Conservation (phyloP, 2,329 filamentous ascomycete genomes). For the Phialophora verrucosa region DNA sequence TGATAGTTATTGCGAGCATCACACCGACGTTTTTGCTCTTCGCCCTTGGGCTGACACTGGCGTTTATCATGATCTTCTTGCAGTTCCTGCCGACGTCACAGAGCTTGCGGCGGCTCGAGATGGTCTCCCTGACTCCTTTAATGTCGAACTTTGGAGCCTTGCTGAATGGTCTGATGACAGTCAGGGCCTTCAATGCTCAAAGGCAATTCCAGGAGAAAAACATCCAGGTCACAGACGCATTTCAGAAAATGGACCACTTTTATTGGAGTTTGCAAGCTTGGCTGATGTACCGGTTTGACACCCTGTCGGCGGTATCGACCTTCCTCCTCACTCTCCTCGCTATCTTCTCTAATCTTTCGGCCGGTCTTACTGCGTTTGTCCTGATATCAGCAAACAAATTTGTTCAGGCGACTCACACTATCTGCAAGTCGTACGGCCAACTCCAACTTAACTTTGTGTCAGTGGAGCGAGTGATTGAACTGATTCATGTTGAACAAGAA, state of each 20-base stretch:
- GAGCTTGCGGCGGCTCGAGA: conserved; percentile 80
- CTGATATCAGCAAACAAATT: conserved; percentile 70
- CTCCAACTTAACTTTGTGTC: conserved; percentile 92
- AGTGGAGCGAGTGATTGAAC: conserved; percentile 82
- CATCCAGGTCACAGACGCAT: conserved; percentile 80
- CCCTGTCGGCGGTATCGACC: conserved; percentile 73
- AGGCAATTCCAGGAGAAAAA: conserved; percentile 79
- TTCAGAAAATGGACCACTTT: conserved; percentile 95
- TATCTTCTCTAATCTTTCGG: conserved; percentile 73
- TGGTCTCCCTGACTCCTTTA: conserved; percentile 84
- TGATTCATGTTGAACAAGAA: conserved; percentile 80
- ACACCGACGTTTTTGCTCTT: conserved; percentile 79
- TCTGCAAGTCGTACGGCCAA: conserved; percentile 81
- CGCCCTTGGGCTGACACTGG: conserved; percentile 68
- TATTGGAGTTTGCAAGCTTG: conserved; percentile 89
- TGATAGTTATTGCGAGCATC: conserved; percentile 78
- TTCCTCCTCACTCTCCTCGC: conserved; percentile 76
- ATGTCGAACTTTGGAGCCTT: conserved; percentile 93
- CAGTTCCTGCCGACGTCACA: conserved; percentile 83
- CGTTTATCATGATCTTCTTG: conserved; percentile 76
- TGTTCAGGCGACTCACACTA: conserved; percentile 70
- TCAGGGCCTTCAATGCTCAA: conserved; percentile 81
- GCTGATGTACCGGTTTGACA: conserved; percentile 80
- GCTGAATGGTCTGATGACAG: conserved; percentile 82
- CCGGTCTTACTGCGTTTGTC: conserved; percentile 83